Percentiles rank a stretch among this genome's conserved stretches.
These are phyloP conservation scores for Pyronema domesticum DNA, from an alignment of 495 filamentous ascomycete species.

Conservation along the genomic window DNA sequence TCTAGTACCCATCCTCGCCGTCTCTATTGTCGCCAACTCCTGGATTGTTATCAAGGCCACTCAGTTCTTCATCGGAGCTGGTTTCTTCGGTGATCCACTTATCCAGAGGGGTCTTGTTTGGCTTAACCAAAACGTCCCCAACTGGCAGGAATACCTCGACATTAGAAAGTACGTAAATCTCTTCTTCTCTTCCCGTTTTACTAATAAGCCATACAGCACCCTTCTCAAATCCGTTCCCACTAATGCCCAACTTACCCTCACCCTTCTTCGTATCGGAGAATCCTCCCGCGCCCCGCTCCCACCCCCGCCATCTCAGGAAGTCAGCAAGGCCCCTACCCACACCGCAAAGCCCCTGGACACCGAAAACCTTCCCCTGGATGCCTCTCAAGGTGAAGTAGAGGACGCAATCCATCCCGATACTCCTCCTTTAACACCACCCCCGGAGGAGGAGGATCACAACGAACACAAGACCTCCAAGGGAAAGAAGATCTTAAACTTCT, in stretches of 20 bases:
- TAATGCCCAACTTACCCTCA: conserved; percentile 72
- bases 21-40: conserved; percentile 45
- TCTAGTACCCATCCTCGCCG: conserved; percentile 37
- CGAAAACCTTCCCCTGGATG: conserved; percentile 24
- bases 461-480: conserved; percentile 32
- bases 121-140: conserved; percentile 47
- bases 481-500: conserved; percentile 42
- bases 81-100: conserved; percentile 67
- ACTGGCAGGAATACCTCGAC: conserved; percentile 61
- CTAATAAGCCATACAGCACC: conserved; percentile 32
- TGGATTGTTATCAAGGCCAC: conserved; percentile 56
- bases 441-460: conserved; percentile 18
- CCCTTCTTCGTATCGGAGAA: conserved; percentile 71
- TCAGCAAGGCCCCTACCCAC: conserved; percentile 30
- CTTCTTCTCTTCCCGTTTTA: neutral
- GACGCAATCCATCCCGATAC: conserved; percentile 27
- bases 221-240: conserved; percentile 72
- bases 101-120: conserved; percentile 39
- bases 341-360: conserved; percentile 31
- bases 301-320: conserved; percentile 41
- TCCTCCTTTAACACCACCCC: conserved; percentile 24
- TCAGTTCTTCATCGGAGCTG: conserved; percentile 48
- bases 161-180: conserved; percentile 38
- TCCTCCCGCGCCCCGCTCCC: conserved; percentile 65
- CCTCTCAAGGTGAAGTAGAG: conserved; percentile 36